A percentile compares a stretch with the other conserved stretches of the same genome.
Evolutionary conservation across 306 rosid species (phyloP).

Genomic region (Cercis canadensis): DNA sequence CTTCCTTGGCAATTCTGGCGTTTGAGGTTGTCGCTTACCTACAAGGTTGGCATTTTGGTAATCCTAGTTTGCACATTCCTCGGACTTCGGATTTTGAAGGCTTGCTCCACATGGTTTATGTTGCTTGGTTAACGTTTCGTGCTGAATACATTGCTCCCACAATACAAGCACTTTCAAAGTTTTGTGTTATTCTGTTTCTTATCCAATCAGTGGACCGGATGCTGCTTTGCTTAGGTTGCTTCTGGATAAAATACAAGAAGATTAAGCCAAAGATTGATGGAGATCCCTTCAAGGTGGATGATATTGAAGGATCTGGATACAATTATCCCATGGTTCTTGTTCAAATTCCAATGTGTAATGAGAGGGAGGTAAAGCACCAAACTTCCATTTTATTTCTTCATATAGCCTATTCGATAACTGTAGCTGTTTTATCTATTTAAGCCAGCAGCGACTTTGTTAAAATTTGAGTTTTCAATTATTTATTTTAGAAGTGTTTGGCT

Average conservation of each 20-base stretch:
- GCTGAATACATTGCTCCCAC: slow-evolving; percentile 85
- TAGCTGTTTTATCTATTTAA: no score
- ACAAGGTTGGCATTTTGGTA: slow-evolving; percentile 86
- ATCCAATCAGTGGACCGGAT: slow-evolving; percentile 86
- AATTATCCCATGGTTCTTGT: slow-evolving; percentile 86
- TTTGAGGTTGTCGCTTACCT: slow-evolving; percentile 79
- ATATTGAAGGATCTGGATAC: slow-evolving; percentile 64
- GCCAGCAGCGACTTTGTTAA: no score
- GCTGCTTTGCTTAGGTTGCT: slow-evolving; percentile 84
- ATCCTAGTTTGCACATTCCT: slow-evolving; percentile 75
- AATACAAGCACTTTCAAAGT: slow-evolving; percentile 75
- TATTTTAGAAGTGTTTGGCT: slow-evolving; percentile 6
- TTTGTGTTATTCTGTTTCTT: slow-evolving; percentile 83
- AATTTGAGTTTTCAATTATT: not conserved
- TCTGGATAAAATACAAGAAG: slow-evolving; percentile 83
- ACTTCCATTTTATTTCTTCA: slow-evolving; percentile 6
- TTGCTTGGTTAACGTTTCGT: slow-evolving; percentile 78
- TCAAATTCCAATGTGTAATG: slow-evolving; percentile 97
- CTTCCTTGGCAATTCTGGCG: slow-evolving; percentile 68
- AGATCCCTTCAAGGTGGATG: slow-evolving; percentile 59
- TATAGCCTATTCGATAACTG: no score
- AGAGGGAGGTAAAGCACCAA: slow-evolving; percentile 74
- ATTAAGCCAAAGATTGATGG: slow-evolving; percentile 67
- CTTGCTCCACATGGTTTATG: slow-evolving; percentile 68
- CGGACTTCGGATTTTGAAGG: slow-evolving; percentile 70